Conservation (phyloP, 108 stramenopile species). For the Poteriospumella lacustris region DNA sequence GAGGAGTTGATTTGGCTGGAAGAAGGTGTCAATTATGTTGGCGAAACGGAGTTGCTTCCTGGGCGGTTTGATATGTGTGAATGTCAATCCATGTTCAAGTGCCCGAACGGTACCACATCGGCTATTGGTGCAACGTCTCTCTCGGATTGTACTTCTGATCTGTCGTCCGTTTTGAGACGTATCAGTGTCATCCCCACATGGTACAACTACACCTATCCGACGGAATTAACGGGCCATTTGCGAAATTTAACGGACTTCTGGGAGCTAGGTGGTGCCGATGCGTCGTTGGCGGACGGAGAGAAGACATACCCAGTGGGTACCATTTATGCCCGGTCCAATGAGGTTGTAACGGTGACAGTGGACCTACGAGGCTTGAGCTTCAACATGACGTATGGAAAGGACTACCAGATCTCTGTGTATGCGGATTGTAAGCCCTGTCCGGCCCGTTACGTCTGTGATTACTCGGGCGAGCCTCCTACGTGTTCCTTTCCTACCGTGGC, state of each 20-base stretch:
- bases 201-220: slow-evolving; percentile 31
- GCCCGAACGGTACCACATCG: slow-evolving; percentile 68
- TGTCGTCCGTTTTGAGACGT: slow-evolving; percentile 46
- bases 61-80: slow-evolving; percentile 65
- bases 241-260: slow-evolving; percentile 39
- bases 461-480: slow-evolving; percentile 33
- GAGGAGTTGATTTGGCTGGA: slow-evolving; percentile 43
- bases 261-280: slow-evolving; percentile 40
- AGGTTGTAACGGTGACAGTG: slow-evolving; percentile 65
- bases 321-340: slow-evolving; percentile 13
- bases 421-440: slow-evolving; percentile 77
- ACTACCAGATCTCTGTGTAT: slow-evolving; percentile 68
- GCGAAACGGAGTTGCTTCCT: slow-evolving; percentile 8
- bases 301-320: slow-evolving; percentile 16
- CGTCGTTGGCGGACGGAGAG: not conserved
- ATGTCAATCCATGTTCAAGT: slow-evolving; percentile 63
- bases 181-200: slow-evolving; percentile 51
- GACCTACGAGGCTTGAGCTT: slow-evolving; percentile 56
- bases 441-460: slow-evolving; percentile 61
- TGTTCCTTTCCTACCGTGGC: slow-evolving; percentile 36
- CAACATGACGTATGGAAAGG: slow-evolving; percentile 70
- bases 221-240: slow-evolving; percentile 23
- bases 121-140: slow-evolving; percentile 41
- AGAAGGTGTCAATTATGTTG: slow-evolving; percentile 18
- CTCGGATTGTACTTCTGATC: slow-evolving; percentile 50